phyloP scores from a whole-genome alignment of 1,139 yeast genomes.

The Suhomyces terraborum region DNA sequence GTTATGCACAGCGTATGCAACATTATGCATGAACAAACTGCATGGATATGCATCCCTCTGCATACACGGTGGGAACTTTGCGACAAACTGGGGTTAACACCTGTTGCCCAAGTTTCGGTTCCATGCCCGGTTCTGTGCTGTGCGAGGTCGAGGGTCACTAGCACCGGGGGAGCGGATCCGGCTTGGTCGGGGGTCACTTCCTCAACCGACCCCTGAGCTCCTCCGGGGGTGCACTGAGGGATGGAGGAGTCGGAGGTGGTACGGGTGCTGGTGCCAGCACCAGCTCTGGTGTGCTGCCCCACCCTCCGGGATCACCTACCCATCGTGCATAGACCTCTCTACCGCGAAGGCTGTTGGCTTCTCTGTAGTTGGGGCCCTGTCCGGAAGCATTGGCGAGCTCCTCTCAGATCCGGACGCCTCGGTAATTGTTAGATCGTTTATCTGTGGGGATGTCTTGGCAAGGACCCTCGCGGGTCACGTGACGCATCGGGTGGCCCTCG shows the following conservation, averaged over 20 bases:
- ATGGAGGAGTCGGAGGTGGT: background rate
- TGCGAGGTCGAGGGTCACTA: background rate
- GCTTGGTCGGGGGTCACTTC: no score
- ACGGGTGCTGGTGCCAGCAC: no score
- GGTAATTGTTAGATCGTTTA: slow-evolving; percentile 13
- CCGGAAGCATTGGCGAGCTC: slow-evolving; percentile 10
- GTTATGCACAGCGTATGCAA: slow-evolving; percentile 3
- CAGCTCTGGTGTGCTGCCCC: no score
- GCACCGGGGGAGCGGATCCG: background rate
- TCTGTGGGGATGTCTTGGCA: slow-evolving; percentile 13
- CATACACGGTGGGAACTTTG: slow-evolving; percentile 2
- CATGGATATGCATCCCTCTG: slow-evolving; percentile 1
- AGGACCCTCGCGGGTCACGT: slow-evolving; percentile 6
- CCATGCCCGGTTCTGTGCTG: background rate
- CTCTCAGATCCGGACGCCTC: slow-evolving; percentile 10
- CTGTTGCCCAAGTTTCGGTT: slow-evolving; percentile 4
- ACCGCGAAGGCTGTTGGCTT: no score
- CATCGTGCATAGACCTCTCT: no score
- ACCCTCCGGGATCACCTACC: no score
- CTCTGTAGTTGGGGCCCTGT: slow-evolving; percentile 12
- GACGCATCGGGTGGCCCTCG: no score
- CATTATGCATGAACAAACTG: no score
- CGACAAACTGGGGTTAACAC: background rate
- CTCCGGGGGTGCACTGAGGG: no score
- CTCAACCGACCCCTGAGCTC: no score